phyloP scores from a whole-genome alignment of 805 yeast genomes.

The Pichia exigua region DNA sequence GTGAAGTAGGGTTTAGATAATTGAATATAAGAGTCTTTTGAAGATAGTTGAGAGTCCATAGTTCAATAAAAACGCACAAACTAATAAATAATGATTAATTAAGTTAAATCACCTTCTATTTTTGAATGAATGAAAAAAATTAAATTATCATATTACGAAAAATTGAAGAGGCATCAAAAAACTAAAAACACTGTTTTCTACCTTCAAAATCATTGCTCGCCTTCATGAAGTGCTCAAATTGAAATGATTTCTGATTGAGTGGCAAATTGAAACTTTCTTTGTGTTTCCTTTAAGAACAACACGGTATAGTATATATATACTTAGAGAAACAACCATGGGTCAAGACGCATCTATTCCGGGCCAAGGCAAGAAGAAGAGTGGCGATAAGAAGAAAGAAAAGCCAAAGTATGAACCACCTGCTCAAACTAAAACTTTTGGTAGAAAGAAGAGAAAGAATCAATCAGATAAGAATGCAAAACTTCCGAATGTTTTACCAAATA shows the following conservation, averaged over 20 bases:
- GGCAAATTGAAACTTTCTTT: not conserved
- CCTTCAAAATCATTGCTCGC: not conserved
- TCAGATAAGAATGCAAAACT: constrained; percentile 67
- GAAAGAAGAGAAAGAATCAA: constrained; percentile 80
- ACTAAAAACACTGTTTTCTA: too few species aligned
- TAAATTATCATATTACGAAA: too few species aligned
- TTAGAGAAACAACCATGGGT: constrained; percentile 17
- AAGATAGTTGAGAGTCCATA: not conserved
- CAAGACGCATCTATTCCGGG: constrained; percentile 30
- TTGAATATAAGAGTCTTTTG: constrained; percentile 17
- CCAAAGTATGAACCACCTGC: constrained; percentile 99
- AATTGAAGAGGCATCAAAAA: not conserved
- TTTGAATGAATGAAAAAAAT: too few species aligned
- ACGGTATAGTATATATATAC: not conserved
- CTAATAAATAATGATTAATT: too few species aligned
- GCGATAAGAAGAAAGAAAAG: constrained; percentile 59
- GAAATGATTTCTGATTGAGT: not conserved
- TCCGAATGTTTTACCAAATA: constrained; percentile 84
- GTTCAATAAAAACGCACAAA: not conserved
- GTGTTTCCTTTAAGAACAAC: not conserved
- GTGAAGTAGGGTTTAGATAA: constrained; percentile 30
- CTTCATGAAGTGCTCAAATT: not conserved
- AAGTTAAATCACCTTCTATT: too few species aligned
- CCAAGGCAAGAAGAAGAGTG: constrained; percentile 28
- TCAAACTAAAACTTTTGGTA: constrained; percentile 77